Evolutionary conservation across 352 stramenopile genomes (phyloP).

Genomic region (Globisporangium radiosum): DNA sequence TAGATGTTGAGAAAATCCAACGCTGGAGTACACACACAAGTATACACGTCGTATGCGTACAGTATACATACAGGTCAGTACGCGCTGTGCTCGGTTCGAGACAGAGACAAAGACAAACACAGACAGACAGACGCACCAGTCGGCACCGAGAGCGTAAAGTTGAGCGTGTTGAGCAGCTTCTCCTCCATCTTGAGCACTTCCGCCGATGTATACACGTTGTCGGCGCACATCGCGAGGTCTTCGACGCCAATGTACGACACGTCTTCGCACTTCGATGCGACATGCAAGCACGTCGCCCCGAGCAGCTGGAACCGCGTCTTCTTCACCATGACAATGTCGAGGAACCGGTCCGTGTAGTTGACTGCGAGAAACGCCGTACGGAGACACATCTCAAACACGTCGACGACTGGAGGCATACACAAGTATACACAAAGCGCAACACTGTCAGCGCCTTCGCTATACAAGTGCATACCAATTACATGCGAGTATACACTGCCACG

Average conservation of each 20-base stretch:
- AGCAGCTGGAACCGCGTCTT: constrained; percentile 87
- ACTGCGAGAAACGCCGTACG: constrained; percentile 87
- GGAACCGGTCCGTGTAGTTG: constrained; percentile 86
- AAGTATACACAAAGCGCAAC: neutral
- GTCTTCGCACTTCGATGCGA: constrained; percentile 89
- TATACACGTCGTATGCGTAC: neutral
- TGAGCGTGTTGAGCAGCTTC: constrained; percentile 88
- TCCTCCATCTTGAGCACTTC: constrained; percentile 91
- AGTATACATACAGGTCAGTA: too few species aligned
- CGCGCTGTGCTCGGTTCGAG: neutral
- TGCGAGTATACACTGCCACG: neutral
- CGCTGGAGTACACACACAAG: constrained; percentile 21
- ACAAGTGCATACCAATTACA: too few species aligned
- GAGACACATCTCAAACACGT: constrained; percentile 91
- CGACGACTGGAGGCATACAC: constrained; percentile 57
- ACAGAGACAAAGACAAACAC: neutral
- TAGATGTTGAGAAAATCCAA: constrained; percentile 90
- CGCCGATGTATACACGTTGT: constrained; percentile 87
- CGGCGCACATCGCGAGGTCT: constrained; percentile 87
- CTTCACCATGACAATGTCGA: constrained; percentile 87
- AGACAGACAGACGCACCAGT: constrained; percentile 40
- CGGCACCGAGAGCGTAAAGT: constrained; percentile 87
- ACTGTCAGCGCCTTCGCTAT: neutral
- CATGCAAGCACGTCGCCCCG: constrained; percentile 86
- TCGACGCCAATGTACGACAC: constrained; percentile 91